Conservation (phyloP, 2,329 filamentous ascomycete species). For the Nannizziopsis barbatae region DNA sequence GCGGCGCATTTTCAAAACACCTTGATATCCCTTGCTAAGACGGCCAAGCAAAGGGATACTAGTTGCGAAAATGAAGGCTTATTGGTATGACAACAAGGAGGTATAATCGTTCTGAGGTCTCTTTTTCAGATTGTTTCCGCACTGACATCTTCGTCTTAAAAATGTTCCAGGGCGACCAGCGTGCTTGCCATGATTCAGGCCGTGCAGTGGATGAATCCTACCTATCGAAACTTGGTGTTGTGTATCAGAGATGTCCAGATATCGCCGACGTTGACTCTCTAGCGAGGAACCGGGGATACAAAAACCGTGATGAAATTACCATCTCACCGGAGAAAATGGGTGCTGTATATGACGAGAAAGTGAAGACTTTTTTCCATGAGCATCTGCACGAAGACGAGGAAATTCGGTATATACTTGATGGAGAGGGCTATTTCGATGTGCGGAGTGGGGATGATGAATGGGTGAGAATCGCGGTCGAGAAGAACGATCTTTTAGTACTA, state of each 20-base stretch:
- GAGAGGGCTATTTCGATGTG: slow-evolving; percentile 88
- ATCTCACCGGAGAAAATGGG: slow-evolving; percentile 82
- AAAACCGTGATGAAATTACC: slow-evolving; percentile 86
- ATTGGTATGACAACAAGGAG: slow-evolving; percentile 57
- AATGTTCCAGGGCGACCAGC: slow-evolving; percentile 69
- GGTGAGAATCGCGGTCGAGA: slow-evolving; percentile 75
- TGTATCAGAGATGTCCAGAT: slow-evolving; percentile 59
- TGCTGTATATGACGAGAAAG: slow-evolving; percentile 79
- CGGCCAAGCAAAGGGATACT: neutral
- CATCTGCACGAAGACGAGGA: slow-evolving; percentile 98
- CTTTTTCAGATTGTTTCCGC: neutral
- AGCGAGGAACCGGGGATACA: slow-evolving; percentile 67
- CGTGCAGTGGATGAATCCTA: slow-evolving; percentile 53
- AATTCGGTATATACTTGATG: slow-evolving; percentile 85
- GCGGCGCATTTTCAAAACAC: neutral
- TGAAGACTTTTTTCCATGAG: slow-evolving; percentile 87
- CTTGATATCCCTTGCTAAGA: neutral
- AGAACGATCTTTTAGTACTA: slow-evolving; percentile 82
- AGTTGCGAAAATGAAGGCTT: slow-evolving; percentile 50
- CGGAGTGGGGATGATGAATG: slow-evolving; percentile 71
- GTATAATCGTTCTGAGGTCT: slow-evolving; percentile 30
- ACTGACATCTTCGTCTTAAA: slow-evolving; percentile 10
- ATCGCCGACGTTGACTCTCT: slow-evolving; percentile 60
- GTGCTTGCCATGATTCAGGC: slow-evolving; percentile 77
- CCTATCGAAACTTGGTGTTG: slow-evolving; percentile 64